Base-by-base conservation (phyloP, 306 rosid genomes). In the Vachellia pachyceras region DNA sequence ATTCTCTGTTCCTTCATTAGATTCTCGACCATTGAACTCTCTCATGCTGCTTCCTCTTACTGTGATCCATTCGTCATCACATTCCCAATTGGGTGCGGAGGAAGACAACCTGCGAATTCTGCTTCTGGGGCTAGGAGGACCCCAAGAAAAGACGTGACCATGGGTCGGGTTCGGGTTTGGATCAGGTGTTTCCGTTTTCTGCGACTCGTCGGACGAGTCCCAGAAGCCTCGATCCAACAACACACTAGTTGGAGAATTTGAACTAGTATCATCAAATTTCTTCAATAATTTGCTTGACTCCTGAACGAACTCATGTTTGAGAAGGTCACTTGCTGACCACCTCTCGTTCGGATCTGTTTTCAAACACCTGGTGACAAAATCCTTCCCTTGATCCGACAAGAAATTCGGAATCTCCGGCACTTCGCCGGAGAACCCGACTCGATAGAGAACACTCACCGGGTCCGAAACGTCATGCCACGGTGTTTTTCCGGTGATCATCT, bases 401-500 rank as follows among this genome's bases (percentile, higher is more conserved):
- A 12, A 88, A 17, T 79, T 64, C 3, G 98, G 97, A 37, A 86
- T 82, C 88, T 85, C 93, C 60, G 98, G 98, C 71, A 69, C 76
- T 15, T 84, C 91, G 1, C 84, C 85, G 9, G 92, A 77, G 77
- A 86, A 89, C 64, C 91, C 96, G n/a, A 95, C 83, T 74, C 79
- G 76, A 72, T 89, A 92, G 72, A 95, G 66, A 17, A 80, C 88
- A 5, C 92, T 85, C 1, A 90, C 87, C 14, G 92, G 96, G 79
- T 93, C 93, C 0, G 84, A 74, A 15, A 79, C 76, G 0, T 83
- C 89, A 1, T 18, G 61, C 99, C 98, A 93, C 18, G 90, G 92
- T 0, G 82, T 40, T 72, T 75, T 76, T 10, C 98, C 99, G 3
- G 98, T 93, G 52, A 87, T 78, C 99, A 95, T 91, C 90, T 95